Percentiles rank a stretch among this genome's conserved stretches.
These are phyloP conservation scores for Ophiostoma himal-ulmi DNA, from an alignment of 2,329 filamentous ascomycete species.

Conservation along the genomic window DNA sequence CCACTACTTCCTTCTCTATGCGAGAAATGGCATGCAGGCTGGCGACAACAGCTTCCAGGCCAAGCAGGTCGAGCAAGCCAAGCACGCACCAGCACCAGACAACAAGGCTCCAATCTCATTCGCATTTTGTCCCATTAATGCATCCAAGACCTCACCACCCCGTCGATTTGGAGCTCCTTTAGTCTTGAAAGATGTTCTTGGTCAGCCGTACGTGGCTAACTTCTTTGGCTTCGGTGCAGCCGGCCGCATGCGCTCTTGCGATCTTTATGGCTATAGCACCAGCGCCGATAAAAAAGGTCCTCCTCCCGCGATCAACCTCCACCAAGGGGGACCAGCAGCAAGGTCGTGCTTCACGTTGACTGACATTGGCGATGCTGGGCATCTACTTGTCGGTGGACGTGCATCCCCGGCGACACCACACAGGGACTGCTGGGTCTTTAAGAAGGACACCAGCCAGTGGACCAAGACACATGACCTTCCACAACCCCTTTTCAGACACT, in stretches of 20 bases:
- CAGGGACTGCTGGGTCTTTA: conserved; percentile 69
- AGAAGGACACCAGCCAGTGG: conserved; percentile 53
- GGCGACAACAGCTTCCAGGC: neutral
- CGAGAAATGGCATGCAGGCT: conserved; percentile 31
- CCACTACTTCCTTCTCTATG: conserved; percentile 76
- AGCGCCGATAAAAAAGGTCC: neutral
- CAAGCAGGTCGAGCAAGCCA: neutral
- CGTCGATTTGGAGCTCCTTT: conserved; percentile 58
- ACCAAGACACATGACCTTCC: conserved; percentile 59
- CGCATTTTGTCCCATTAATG: neutral
- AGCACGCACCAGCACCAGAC: neutral
- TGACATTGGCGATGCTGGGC: conserved; percentile 50
- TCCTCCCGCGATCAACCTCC: conserved; percentile 25
- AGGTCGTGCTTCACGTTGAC: conserved; percentile 75
- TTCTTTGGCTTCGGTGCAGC: conserved; percentile 42
- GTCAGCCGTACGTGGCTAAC: conserved; percentile 42
- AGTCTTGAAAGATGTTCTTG: conserved; percentile 35
- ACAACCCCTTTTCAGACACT: conserved; percentile 68
- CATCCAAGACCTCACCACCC: conserved; percentile 37
- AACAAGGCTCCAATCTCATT: neutral
- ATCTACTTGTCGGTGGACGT: conserved; percentile 69
- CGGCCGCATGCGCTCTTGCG: conserved; percentile 44
- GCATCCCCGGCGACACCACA: conserved; percentile 66
- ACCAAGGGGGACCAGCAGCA: conserved; percentile 35
- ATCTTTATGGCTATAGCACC: conserved; percentile 38